These are phyloP conservation scores for Aspergillus unguis DNA, from an alignment of 2,329 filamentous ascomycete species.

Conservation along the genomic window DNA sequence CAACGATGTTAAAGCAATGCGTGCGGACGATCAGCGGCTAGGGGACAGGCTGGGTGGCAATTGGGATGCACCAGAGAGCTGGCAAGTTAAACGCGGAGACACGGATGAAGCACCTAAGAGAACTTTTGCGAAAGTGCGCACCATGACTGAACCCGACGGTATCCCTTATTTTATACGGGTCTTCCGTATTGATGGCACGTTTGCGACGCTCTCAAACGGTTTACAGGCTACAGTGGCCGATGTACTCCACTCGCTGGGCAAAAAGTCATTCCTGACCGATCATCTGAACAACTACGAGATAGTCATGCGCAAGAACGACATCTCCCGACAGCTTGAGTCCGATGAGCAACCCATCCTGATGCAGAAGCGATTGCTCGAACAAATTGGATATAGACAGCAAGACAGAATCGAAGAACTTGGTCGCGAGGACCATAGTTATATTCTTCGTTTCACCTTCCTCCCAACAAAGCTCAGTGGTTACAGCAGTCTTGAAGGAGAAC, in stretches of 20 bases:
- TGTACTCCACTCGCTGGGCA: conserved; percentile 83
- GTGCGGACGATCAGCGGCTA: conserved; percentile 26
- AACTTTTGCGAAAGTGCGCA: conserved; percentile 66
- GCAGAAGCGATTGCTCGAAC: conserved; percentile 85
- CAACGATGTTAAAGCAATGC: conserved; percentile 30
- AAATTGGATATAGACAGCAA: conserved; percentile 82
- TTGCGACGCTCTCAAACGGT: conserved; percentile 82
- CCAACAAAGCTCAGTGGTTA: conserved; percentile 82
- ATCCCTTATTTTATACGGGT: conserved; percentile 88
- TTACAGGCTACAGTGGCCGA: conserved; percentile 83
- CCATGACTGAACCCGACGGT: conserved; percentile 69
- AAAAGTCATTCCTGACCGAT: conserved; percentile 90
- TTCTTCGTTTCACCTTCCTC: conserved; percentile 93
- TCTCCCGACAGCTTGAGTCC: conserved; percentile 74
- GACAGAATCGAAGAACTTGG: conserved; percentile 92
- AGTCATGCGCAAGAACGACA: conserved; percentile 87
- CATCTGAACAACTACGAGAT: conserved; percentile 93
- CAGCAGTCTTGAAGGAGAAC: conserved; percentile 68
- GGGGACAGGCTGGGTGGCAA: conserved; percentile 45
- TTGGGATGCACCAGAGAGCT: conserved; percentile 95
- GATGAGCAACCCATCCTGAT: conserved; percentile 82
- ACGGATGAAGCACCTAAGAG: conserved; percentile 40
- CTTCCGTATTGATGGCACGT: conserved; percentile 89
- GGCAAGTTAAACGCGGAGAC: conserved; percentile 72
- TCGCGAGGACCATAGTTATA: conserved; percentile 93